Conservation (phyloP, 768 basidiomycete species). For the Lactarius indigo region DNA sequence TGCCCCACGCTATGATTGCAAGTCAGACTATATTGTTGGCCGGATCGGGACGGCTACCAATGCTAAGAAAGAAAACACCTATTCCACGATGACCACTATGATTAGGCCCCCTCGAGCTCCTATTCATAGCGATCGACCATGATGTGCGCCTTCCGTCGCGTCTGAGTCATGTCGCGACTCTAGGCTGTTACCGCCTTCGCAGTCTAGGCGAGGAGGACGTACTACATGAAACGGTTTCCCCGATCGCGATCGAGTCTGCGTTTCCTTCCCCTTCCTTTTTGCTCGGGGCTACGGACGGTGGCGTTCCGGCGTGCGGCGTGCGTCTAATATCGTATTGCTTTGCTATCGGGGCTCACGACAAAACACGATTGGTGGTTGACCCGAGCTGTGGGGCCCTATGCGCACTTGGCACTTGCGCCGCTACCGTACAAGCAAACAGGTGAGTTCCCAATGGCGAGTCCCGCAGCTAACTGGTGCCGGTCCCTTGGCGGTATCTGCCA, state of each 20-base stretch:
- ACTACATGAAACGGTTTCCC: background rate
- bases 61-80: background rate
- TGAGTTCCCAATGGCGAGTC: background rate
- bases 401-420: background rate
- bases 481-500: background rate
- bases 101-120: background rate
- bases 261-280: background rate
- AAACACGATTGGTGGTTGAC: background rate
- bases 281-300: background rate
- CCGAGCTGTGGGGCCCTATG: background rate
- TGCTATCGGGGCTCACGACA: background rate
- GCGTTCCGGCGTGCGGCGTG: background rate
- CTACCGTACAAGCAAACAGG: background rate
- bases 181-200: background rate
- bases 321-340: background rate
- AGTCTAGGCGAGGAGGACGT: background rate
- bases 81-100: background rate
- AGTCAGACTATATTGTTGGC: background rate
- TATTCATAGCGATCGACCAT: background rate
- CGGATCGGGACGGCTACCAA: background rate
- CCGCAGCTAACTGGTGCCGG: background rate
- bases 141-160: background rate
- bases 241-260: background rate
- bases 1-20: background rate
- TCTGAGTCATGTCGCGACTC: background rate